These are phyloP conservation scores for Xylaria longipes DNA, from an alignment of 495 filamentous ascomycete species.

Conservation along the genomic window DNA sequence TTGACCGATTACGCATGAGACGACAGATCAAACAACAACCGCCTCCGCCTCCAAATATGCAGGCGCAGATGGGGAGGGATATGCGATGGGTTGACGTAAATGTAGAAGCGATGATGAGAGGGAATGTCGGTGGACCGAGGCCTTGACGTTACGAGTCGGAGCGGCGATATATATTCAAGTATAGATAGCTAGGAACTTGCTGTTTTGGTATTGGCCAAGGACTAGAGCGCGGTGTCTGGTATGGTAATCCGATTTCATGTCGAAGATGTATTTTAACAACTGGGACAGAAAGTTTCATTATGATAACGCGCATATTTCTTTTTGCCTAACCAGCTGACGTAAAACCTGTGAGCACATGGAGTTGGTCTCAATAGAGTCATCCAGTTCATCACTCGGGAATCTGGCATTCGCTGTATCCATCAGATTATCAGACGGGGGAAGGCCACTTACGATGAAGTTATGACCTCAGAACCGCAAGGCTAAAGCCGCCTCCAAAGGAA, in stretches of 20 bases:
- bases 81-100: slow-evolving; percentile 50
- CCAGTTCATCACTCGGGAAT: not conserved
- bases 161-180: not conserved
- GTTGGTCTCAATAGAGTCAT: not conserved
- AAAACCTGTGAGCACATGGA: not conserved
- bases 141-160: not conserved
- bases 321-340: not conserved
- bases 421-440: not conserved
- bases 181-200: slow-evolving; percentile 1
- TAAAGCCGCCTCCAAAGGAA: not conserved
- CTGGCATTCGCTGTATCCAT: not conserved
- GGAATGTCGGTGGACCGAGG: slow-evolving; percentile 31
- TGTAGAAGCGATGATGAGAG: slow-evolving; percentile 44
- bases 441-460: not conserved
- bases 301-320: not conserved
- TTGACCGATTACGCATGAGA: slow-evolving; percentile 41
- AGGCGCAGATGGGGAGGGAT: slow-evolving; percentile 38
- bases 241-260: slow-evolving; percentile 10
- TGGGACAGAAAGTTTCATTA: not conserved
- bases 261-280: slow-evolving; percentile 10
- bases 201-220: slow-evolving; percentile 8
- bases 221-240: slow-evolving; percentile 25
- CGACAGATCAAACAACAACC: slow-evolving; percentile 36
- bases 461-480: not conserved
- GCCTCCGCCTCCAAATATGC: slow-evolving; percentile 31